Evolutionary conservation across 805 yeast genomes (phyloP), one percentile per base, ranked within the genome.

Genomic region (Candida ovalis): DNA sequence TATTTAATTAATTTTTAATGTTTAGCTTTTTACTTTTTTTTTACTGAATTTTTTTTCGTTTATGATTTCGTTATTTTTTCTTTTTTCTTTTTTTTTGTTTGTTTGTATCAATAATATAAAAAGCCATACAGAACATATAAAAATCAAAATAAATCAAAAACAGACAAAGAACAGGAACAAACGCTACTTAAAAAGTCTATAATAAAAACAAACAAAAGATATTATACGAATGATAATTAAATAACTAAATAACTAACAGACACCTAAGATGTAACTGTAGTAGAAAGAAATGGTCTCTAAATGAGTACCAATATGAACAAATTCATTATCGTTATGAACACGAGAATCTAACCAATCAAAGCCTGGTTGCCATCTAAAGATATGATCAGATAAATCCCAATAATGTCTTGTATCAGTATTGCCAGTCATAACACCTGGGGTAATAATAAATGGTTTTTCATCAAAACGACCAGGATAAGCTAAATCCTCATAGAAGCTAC

Each of bases 291-390:
- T 67, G 21, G 76, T 65, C 47, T 78, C 77, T 53, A 85, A 62
- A 61, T 84, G 90, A 33, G 72, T 67, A 45, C 74, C 75, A 53
- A 80, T 64, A 10, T 67, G 62, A 30, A 80, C 60, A 53, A 69
- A 73, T 59, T 85, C 91, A 59, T 84, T 76, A 17, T 83, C 84
- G 24, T 86, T 78, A 65, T 85, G 91, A 30, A 73, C 66, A 39
- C 72, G 66, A 39, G 62, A 62, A 15, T 49, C 50, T 3, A 50
- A 40, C n/a, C 50, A 49, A 10, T 51, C 42, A 24, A 58, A 51
- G 33, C 72, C 75, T 9, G 86, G 83, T 37, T 74, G 70, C 61
- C 74, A 81, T 55, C 87, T 73, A 68, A 72, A 81, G 47, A 81
- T 79, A 60, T 80, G 72, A 45, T 66, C 68, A 15, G 83, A 72